Evolutionary conservation across 2,329 filamentous ascomycete species (phyloP), one percentile per base, ranked within the genome.

Genomic region (Xylariaceae sp.): DNA sequence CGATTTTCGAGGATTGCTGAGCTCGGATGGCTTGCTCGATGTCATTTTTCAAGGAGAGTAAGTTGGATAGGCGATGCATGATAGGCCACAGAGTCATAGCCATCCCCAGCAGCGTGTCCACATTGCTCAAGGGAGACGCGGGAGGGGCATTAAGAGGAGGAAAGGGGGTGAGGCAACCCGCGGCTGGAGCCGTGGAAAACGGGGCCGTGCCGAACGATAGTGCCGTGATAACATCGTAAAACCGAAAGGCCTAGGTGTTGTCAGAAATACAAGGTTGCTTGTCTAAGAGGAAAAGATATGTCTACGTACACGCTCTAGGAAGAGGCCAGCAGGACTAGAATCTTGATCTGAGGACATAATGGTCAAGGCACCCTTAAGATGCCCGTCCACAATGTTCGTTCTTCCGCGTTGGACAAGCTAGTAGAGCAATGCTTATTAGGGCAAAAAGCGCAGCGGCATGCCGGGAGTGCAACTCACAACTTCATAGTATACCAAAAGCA

Each of bases 221-320:
- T 1, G 85, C 84, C 5, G 84, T 80, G 53, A 87, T 87, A 20
- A 87, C 84, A 66, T 87, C 84, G 70, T 87, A 87, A 63, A 87
- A 87, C 5, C 82, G 79, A 62, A 87, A 88, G 1, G 84, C 83
- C 84, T 87, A 52, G 26, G 20, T 29, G 21, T 9, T 26, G 60
- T 75, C 32, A 74, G 66, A 49, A 48, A 48, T 10, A 42, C 42
- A 40, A 23, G 41, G 41, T n/a, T 29, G 12, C n/a, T 26, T 20
- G 26, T 16, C 12, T 51, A 26, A 50, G 18, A 12, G 23, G 5
- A 44, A 44, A 44, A 51, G 52, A 20, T 6, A n/a, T 5, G 19
- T 6, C 26, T 6, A 59, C 62, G 14, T 73, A 86, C 84, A 14
- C 84, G 75, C 69, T 86, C 84, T 2, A 88, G 71, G 60, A 87